Evolutionary conservation across 2,329 filamentous ascomycete genomes (phyloP).

Genomic region (Trichocomaceae sp.): DNA sequence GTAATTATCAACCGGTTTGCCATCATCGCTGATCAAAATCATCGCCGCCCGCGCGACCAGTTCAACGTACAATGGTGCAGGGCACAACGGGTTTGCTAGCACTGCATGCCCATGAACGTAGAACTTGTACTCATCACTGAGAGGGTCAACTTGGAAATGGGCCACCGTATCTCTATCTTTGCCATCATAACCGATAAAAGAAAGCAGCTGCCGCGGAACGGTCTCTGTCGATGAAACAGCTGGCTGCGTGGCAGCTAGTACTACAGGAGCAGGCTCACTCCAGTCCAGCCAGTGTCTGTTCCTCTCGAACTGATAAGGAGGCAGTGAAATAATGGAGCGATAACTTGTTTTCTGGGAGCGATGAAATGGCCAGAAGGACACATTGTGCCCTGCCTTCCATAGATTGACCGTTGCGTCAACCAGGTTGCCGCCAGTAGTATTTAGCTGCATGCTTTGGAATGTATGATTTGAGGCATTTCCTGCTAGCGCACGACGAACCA

Average conservation of each 20-base stretch:
- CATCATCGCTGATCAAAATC: neutral
- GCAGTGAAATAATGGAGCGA: constrained; percentile 15
- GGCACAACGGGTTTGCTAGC: neutral
- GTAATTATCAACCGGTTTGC: neutral
- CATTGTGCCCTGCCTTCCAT: neutral
- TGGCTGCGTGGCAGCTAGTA: neutral
- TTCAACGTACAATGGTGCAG: constrained; percentile 6
- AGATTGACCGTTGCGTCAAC: neutral
- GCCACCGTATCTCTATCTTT: neutral
- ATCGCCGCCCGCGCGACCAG: neutral
- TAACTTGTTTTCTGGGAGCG: neutral
- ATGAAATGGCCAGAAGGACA: neutral
- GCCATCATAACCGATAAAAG: neutral
- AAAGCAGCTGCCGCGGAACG: neutral
- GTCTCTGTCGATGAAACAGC: neutral
- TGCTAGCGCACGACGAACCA: constrained; percentile 25
- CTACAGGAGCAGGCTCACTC: neutral
- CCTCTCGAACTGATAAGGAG: constrained; percentile 33
- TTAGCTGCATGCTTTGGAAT: neutral
- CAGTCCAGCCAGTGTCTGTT: constrained; percentile 25
- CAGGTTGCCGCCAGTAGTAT: neutral
- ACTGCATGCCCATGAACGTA: constrained; percentile 1
- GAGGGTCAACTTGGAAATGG: neutral
- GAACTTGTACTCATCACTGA: neutral
- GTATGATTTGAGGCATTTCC: neutral